Percentiles rank a stretch among this genome's conserved stretches.
These are phyloP conservation scores for Chaetomiaceae sp. DNA, from an alignment of 2,329 filamentous ascomycete species.

Conservation along the genomic window DNA sequence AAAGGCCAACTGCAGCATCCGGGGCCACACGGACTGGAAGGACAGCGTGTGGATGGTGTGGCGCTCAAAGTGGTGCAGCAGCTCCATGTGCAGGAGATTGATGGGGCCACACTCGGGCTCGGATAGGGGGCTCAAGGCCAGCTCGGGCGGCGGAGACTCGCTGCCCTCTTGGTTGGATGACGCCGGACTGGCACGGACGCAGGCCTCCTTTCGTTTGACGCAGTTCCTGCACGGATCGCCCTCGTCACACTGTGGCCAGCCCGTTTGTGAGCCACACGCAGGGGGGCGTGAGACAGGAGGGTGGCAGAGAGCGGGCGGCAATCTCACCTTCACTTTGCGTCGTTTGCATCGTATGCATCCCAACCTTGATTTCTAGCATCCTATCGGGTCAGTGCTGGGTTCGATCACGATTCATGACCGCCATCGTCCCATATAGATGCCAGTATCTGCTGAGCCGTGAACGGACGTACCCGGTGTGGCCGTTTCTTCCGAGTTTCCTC, in stretches of 20 bases:
- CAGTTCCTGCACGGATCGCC: constrained; percentile 26
- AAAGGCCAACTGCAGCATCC: constrained; percentile 26
- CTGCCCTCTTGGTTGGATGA: not conserved
- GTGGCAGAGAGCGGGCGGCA: not conserved
- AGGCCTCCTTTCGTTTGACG: constrained; percentile 23
- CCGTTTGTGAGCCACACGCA: not conserved
- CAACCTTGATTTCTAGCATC: constrained; percentile 24
- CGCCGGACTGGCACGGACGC: constrained; percentile 11
- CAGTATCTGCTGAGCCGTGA: no score
- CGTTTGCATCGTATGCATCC: constrained; percentile 27
- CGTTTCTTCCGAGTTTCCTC: constrained; percentile 20
- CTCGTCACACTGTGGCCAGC: constrained; percentile 27
- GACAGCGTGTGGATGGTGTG: constrained; percentile 24
- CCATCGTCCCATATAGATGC: no score
- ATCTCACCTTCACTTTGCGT: constrained; percentile 28
- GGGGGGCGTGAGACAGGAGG: not conserved
- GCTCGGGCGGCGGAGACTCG: constrained; percentile 2
- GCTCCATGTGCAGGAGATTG: constrained; percentile 29
- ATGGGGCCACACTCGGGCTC: constrained; percentile 16
- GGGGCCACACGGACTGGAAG: constrained; percentile 26
- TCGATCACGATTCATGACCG: no score
- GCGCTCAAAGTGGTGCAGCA: constrained; percentile 29
- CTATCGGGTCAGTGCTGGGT: not conserved
- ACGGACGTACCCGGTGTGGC: constrained; percentile 21
- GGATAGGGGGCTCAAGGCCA: constrained; percentile 5